phyloP scores from a whole-genome alignment of 805 yeast species.

The Saccharomyces kudriavzevii region DNA sequence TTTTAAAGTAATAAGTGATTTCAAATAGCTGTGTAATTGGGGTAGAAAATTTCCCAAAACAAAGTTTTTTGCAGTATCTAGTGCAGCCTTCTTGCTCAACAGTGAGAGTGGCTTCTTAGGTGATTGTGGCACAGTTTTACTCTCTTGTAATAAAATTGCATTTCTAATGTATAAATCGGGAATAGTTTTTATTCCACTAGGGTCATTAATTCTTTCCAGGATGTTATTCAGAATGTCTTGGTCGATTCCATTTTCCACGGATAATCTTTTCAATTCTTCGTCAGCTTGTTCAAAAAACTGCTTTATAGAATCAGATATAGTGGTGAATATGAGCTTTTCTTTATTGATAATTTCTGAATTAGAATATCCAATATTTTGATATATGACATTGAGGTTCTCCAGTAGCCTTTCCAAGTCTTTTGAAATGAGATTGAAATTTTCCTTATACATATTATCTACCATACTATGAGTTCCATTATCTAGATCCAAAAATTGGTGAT shows the following conservation, averaged over 20 bases:
- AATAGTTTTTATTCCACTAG: constrained; percentile 33
- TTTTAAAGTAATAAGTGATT: not conserved
- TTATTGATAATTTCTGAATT: constrained; percentile 41
- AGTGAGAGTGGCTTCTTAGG: constrained; percentile 31
- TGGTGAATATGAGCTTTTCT: constrained; percentile 42
- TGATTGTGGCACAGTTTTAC: constrained; percentile 22
- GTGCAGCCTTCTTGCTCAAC: constrained; percentile 28
- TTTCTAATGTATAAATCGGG: constrained; percentile 37
- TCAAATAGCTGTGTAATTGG: not conserved
- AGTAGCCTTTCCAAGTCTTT: constrained; percentile 27
- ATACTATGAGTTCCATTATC: not conserved
- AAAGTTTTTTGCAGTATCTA: constrained; percentile 27
- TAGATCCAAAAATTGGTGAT: not conserved
- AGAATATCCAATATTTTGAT: constrained; percentile 49
- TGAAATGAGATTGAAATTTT: constrained; percentile 27
- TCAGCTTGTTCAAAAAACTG: constrained; percentile 34
- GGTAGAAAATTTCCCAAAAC: constrained; percentile 29
- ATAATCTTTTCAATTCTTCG: constrained; percentile 29
- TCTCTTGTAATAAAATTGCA: constrained; percentile 22
- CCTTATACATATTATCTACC: constrained; percentile 18
- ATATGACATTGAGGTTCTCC: constrained; percentile 38
- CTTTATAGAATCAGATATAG: constrained; percentile 42
- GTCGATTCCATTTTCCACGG: constrained; percentile 23
- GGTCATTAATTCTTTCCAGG: constrained; percentile 30
- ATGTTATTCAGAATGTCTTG: constrained; percentile 26